These are phyloP conservation scores for Apiospora sp. DNA, from an alignment of 2,329 filamentous ascomycete species.

Conservation along the genomic window DNA sequence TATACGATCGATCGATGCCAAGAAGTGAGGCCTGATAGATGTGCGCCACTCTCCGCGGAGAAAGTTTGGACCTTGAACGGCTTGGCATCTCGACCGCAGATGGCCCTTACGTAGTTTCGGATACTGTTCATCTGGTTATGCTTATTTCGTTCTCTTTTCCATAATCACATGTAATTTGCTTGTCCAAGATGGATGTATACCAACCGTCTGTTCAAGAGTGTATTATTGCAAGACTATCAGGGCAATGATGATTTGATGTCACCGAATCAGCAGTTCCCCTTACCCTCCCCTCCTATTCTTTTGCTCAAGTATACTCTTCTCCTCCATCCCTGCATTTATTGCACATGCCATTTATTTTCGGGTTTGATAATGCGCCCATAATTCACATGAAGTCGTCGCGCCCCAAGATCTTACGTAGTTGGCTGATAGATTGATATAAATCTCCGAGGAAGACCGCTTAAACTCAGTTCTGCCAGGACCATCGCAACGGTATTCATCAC, in stretches of 20 bases:
- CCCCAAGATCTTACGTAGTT: not conserved
- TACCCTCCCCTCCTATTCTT: not conserved
- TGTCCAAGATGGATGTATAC: not conserved
- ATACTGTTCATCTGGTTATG: not conserved
- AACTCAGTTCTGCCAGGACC: not conserved
- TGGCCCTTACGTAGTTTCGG: not conserved
- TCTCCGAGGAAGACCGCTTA: not conserved
- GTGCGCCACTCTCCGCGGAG: not conserved
- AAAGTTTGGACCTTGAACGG: not conserved
- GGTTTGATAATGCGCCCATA: not conserved
- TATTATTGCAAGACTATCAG: not conserved
- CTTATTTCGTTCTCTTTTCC: not conserved
- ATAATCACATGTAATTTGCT: not conserved
- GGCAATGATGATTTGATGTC: not conserved
- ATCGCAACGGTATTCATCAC: not conserved
- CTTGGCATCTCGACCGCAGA: not conserved
- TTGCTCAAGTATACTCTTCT: not conserved
- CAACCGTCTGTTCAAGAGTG: not conserved
- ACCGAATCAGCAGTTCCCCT: not conserved
- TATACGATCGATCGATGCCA: not conserved
- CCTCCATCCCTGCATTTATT: not conserved
- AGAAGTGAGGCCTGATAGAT: not conserved
- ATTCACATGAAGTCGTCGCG: not conserved
- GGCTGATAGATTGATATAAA: conserved; percentile 9
- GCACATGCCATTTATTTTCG: not conserved